Conservation (phyloP, 176 grass and related monocot species). For the Secale cereale region DNA sequence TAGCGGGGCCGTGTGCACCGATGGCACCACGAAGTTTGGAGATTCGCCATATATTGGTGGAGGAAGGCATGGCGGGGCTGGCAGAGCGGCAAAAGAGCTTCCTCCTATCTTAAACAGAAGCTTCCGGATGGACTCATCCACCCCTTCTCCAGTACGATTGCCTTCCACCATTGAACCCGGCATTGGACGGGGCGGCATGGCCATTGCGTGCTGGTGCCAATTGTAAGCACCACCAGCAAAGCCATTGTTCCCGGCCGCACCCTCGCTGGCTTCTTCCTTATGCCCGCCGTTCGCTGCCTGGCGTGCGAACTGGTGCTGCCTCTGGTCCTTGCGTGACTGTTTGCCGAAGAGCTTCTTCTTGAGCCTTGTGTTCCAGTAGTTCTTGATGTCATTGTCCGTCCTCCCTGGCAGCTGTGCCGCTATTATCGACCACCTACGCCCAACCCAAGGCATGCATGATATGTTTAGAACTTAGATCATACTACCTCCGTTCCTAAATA, state of each 20-base stretch:
- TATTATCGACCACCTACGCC: constrained; percentile 90
- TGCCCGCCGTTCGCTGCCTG: constrained; percentile 11
- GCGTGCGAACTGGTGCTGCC: constrained; percentile 38
- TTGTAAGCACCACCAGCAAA: constrained; percentile 20
- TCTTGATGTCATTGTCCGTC: constrained; percentile 99
- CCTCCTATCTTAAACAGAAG: constrained; percentile 61
- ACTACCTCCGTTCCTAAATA: too few relatives aligned
- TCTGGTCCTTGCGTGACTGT: constrained; percentile 56
- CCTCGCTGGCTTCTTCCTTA: constrained; percentile 46
- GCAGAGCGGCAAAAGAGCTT: constrained; percentile 28
- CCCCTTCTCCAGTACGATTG: constrained; percentile 25
- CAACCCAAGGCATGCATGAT: constrained; percentile 15
- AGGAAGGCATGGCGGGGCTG: constrained; percentile 1
- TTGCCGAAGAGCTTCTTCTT: constrained; percentile 98
- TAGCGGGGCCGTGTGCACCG: constrained; percentile 5
- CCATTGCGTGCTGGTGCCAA: constrained; percentile 36
- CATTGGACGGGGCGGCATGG: constrained; percentile 33
- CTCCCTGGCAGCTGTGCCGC: constrained; percentile 87
- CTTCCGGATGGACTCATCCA: constrained; percentile 53
- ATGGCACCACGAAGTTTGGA: constrained; percentile 24
- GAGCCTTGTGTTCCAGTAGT: constrained; percentile 97
- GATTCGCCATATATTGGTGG: constrained; percentile 45
- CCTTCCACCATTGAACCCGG: constrained; percentile 18
- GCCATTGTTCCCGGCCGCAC: constrained; percentile 21
- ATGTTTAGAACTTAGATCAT: constrained; percentile 28